Conservation (phyloP, 2,329 filamentous ascomycete species). For the Didymella pomorum region DNA sequence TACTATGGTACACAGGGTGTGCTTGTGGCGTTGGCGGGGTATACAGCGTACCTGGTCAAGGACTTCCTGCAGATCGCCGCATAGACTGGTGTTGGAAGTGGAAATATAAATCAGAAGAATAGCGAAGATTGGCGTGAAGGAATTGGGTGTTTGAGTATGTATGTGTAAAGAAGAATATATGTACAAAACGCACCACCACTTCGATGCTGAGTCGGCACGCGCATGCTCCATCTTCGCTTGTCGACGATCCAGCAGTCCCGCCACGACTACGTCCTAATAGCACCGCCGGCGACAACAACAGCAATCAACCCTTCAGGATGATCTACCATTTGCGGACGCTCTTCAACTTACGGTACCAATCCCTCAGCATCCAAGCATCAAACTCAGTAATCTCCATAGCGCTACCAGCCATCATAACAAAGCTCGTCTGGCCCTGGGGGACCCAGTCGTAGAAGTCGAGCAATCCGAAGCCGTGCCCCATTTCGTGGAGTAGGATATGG, state of each 20-base stretch:
- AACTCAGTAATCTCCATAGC: background rate
- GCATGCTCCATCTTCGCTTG: too few species aligned
- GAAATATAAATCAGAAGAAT: too few species aligned
- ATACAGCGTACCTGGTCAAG: constrained; percentile 43
- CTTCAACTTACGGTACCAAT: background rate
- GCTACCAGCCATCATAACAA: background rate
- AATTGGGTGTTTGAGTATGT: background rate
- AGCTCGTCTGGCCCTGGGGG: background rate
- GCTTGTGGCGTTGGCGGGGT: constrained; percentile 40
- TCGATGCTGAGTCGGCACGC: too few species aligned
- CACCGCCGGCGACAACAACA: too few species aligned
- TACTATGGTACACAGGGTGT: constrained; percentile 45
- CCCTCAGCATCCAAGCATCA: background rate
- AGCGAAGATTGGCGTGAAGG: background rate
- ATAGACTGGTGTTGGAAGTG: too few species aligned
- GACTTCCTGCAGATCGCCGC: constrained; percentile 38
- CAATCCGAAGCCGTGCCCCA: background rate
- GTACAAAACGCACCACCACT: background rate
- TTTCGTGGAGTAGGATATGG: background rate
- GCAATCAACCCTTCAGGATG: background rate
- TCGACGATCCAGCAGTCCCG: too few species aligned
- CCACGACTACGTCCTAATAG: too few species aligned
- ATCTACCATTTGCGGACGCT: background rate
- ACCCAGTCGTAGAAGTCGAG: background rate
- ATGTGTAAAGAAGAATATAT: background rate